Evolutionary conservation across 176 grass and related monocot species (phyloP), one percentile per base, ranked within the genome.

Genomic region (Oryza glumipatula): DNA sequence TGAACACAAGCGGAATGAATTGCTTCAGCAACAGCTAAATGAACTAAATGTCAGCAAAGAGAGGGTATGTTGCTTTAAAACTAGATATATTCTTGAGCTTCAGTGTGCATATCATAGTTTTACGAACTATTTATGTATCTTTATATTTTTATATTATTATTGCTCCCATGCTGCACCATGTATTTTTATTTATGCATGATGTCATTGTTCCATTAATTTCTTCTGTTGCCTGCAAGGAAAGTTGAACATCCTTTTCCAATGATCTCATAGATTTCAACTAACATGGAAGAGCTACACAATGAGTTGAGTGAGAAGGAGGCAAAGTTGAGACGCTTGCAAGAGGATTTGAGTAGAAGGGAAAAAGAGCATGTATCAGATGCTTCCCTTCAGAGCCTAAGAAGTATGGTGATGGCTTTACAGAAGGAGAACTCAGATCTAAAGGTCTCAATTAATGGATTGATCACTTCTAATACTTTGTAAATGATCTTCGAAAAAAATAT

Each of bases 361-460:
- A 91, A 84, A 44, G 73, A 87, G 39, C 68, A 76, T 16, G 52
- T 72, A 82, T 88, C 81, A 73, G 86, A 89, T 52, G 81, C 66
- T 80, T 91, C 92, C 68, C 22, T 90, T 67, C 86, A 91, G 51
- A 81, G 67, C 80, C 78, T 90, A 38, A 94, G 86, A 89, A 89
- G 21, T 44, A 80, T 76, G 81, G 73, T 96, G 71, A 78, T 82
- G 80, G 83, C 81, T 88, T 77, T 96, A 60, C 83, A 96, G 80
- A 92, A 94, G 86, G 97, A 99, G 77, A 94, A 94, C 85, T 78
- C 86, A 65, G 69, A 84, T 64, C 54, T 99, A 36, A 96, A 96
- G 94, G 97, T 99, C 15, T 92, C 30, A 80, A 87, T 87, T 82
- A 67, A 36, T 70, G 39, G 33, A 89, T 14, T 66, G n/a, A 38